A percentile compares a stretch with the other conserved stretches of the same genome.
phyloP scores from a whole-genome alignment of 306 rosid genomes.

The Luffa acutangula region DNA sequence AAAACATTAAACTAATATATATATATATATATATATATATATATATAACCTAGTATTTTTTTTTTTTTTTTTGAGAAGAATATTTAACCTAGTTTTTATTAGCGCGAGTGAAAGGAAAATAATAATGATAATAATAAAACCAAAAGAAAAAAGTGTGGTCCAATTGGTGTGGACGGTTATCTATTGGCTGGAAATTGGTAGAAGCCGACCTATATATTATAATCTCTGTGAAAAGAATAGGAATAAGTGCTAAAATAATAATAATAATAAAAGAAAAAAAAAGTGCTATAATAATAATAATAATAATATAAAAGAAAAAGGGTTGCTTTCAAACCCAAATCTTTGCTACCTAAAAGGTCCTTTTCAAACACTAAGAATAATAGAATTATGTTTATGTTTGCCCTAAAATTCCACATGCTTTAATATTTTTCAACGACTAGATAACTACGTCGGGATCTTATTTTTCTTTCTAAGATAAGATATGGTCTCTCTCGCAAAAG shows the following conservation, averaged over 20 bases:
- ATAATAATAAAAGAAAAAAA: neutral
- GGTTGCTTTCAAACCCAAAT: constrained; percentile 1
- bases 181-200: neutral
- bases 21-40: too few relatives aligned
- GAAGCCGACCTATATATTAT: neutral
- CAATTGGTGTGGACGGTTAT: neutral
- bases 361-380: neutral
- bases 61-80: too few relatives aligned
- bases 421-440: neutral
- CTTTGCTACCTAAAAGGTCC: neutral
- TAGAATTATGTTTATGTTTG: neutral
- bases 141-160: neutral
- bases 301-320: neutral
- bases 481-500: neutral
- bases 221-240: neutral
- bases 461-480: neutral
- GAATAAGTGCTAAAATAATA: neutral
- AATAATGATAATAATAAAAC: too few relatives aligned
- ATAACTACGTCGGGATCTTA: neutral
- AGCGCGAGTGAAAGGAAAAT: too few relatives aligned
- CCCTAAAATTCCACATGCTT: neutral
- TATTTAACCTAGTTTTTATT: too few relatives aligned
- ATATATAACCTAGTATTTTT: too few relatives aligned
- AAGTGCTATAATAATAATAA: too few relatives aligned
- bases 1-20: too few relatives aligned